These are phyloP conservation scores for Pseudoscleropodium purum DNA, from an alignment of 225 moss, liverwort and hornwort species.

Conservation along the genomic window DNA sequence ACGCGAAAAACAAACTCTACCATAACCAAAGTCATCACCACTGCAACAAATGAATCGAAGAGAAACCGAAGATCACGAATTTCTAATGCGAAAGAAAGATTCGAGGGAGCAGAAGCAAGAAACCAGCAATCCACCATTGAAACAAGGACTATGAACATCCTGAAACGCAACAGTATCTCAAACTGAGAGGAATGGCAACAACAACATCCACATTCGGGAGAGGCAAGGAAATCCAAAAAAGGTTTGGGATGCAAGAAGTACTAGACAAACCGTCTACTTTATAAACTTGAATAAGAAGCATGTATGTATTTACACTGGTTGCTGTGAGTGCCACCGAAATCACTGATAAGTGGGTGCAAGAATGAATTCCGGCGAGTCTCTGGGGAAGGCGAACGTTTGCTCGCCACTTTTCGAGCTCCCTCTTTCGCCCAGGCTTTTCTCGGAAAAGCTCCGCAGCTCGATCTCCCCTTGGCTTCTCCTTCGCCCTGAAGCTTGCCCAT, in stretches of 20 bases:
- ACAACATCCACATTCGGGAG: background rate
- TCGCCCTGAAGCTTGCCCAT: slow-evolving; percentile 1
- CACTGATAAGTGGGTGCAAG: slow-evolving; percentile 55
- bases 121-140: background rate
- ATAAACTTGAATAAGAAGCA: slow-evolving; percentile 7
- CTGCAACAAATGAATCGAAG: background rate
- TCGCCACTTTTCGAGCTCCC: slow-evolving; percentile 16
- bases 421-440: slow-evolving; percentile 25
- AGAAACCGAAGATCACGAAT: background rate
- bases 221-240: background rate
- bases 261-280: background rate
- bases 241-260: background rate
- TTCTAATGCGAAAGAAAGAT: background rate
- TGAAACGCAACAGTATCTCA: background rate
- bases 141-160: background rate
- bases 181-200: background rate
- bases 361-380: slow-evolving; percentile 52
- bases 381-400: slow-evolving; percentile 20
- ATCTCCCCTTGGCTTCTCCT: slow-evolving; percentile 25
- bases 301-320: slow-evolving; percentile 21
- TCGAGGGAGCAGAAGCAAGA: background rate
- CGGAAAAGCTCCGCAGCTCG: slow-evolving; percentile 35
- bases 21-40: background rate
- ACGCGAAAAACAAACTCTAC: background rate
- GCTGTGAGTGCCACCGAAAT: background rate